Percentiles rank a stretch among this genome's conserved stretches.
These are phyloP conservation scores for Pseudogymnoascus verrucosus DNA, from an alignment of 2,329 filamentous ascomycete species.

Conservation along the genomic window DNA sequence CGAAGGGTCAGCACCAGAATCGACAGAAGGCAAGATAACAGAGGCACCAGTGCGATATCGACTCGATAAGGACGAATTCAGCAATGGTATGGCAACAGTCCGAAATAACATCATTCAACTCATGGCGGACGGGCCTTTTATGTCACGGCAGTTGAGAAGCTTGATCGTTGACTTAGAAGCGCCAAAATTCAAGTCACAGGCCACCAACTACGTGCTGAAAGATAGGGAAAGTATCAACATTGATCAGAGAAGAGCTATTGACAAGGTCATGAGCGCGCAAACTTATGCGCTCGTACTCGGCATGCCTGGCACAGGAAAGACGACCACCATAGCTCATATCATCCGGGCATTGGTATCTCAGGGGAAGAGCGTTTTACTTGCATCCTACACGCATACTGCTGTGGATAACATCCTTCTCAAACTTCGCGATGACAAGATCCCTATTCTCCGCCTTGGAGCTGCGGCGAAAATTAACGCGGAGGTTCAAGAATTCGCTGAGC, in stretches of 20 bases:
- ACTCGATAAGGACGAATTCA: constrained; percentile 96
- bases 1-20: constrained; percentile 44
- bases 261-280: constrained; percentile 90
- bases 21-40: constrained; percentile 44
- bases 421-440: constrained; percentile 68
- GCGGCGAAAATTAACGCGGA: constrained; percentile 80
- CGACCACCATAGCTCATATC: constrained; percentile 95
- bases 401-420: constrained; percentile 98
- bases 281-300: constrained; percentile 96
- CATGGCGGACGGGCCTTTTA: constrained; percentile 72
- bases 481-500: constrained; percentile 73
- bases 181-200: constrained; percentile 62
- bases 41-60: constrained; percentile 62
- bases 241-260: constrained; percentile 78
- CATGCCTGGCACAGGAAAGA: constrained; percentile 98
- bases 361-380: constrained; percentile 85
- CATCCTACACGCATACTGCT: constrained; percentile 94
- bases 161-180: constrained; percentile 70
- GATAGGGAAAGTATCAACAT: constrained; percentile 67
- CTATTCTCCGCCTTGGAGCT: constrained; percentile 77
- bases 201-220: constrained; percentile 56
- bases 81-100: constrained; percentile 91
- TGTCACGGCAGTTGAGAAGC: constrained; percentile 63
- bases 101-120: constrained; percentile 89
- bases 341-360: constrained; percentile 83